These are phyloP conservation scores for Starmerella apicola DNA, from an alignment of 805 yeast species.

Conservation along the genomic window DNA sequence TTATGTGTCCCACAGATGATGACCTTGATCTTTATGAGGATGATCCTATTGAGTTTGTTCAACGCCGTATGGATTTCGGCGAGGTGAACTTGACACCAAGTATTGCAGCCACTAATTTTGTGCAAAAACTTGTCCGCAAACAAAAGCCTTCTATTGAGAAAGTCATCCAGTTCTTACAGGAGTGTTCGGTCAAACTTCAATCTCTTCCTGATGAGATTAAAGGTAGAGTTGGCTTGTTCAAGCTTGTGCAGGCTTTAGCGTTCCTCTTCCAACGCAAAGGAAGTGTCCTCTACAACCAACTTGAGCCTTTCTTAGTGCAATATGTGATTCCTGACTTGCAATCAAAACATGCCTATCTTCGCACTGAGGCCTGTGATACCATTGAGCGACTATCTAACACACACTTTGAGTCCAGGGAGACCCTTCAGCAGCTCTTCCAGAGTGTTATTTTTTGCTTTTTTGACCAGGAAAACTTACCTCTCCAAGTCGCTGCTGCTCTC, in stretches of 20 bases:
- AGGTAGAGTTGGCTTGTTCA: conserved; percentile 33
- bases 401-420: conserved; percentile 50
- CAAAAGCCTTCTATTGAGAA: conserved; percentile 30
- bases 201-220: conserved; percentile 37
- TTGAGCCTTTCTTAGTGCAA: conserved; percentile 48
- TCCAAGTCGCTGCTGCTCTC: conserved; percentile 70
- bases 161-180: conserved; percentile 17
- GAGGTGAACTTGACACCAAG: conserved; percentile 60
- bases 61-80: conserved; percentile 49
- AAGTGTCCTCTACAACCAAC: conserved; percentile 1
- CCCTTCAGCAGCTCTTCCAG: conserved; percentile 42
- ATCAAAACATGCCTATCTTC: conserved; percentile 44
- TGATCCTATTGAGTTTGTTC: conserved; percentile 82
- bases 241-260: conserved; percentile 64
- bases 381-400: conserved; percentile 50
- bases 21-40: conserved; percentile 64
- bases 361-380: conserved; percentile 44
- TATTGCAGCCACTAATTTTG: conserved; percentile 61
- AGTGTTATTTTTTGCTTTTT: conserved; percentile 31
- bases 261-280: conserved; percentile 39
- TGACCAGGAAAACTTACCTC: conserved; percentile 45
- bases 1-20: conserved; percentile 55
- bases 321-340: conserved; percentile 62
- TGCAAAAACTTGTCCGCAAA: conserved; percentile 60
- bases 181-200: conserved; percentile 14